Evolutionary conservation across 306 rosid genomes (phyloP), one percentile per base, ranked within the genome.

Genomic region (Fagus crenata): DNA sequence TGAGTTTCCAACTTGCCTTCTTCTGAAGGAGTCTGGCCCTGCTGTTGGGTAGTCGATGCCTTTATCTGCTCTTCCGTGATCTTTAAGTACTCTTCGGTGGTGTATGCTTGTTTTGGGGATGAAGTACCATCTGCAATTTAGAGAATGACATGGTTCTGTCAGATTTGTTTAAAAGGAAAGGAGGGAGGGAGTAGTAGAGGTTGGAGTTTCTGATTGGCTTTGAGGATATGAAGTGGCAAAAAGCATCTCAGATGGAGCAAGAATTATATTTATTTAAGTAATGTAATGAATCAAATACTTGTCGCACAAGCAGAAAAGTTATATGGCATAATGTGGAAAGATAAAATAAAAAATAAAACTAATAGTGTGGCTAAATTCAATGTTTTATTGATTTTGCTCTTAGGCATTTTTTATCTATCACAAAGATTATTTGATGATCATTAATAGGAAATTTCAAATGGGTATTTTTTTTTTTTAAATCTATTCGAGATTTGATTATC

Each of bases 21-120:
- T 75, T 73, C 69, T 18, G 79, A 80, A 75, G 85, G 63, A 46
- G 82, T 60, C 83, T 83, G 89, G 59, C 6, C 82, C 56, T 85
- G 87, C 78, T 77, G 87, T 90, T 79, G 87, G 61, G 86, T 81
- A 53, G 89, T 69, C 46, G 84, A 49, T 80, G 91, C 93, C 85
- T 83, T 86, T 41, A 92, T 85, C 83, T 92, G 99, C 81, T 89
- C 96, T 80, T 92, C 96, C 35, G 98, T 92, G 69, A 92, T 82
- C 91, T 88, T 92, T 7, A 92, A 89, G 86, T 87, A 89, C 60
- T 96, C 96, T 81, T 91, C 99, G 4, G 88, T 73, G 80, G 89
- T 89, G 88, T 90, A 91, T 73, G 93, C 92, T 76, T 67, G 84
- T 42, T 49, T 81, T 65, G 87, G 80, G 75, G 85, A 81, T 39